A percentile compares a stretch with the other conserved stretches of the same genome.
Evolutionary conservation across 106 monocot genomes (phyloP).

Genomic region (Allium cepa): DNA sequence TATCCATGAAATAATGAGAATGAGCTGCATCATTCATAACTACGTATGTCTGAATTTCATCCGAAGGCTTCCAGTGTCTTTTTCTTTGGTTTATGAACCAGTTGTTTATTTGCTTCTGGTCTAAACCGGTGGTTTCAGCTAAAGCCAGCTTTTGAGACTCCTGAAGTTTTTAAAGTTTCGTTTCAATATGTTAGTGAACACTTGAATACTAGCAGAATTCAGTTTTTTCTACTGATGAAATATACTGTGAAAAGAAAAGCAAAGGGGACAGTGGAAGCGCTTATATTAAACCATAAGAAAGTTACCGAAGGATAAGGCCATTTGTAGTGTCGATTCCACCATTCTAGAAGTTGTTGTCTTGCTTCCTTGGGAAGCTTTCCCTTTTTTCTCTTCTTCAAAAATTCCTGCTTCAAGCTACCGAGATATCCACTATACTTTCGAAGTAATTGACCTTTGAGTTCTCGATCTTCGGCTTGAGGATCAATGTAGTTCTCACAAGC

Average conservation of each 20-base stretch:
- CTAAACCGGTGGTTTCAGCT: conserved; percentile 24
- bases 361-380: conserved; percentile 75
- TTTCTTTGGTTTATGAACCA: conserved; percentile 40
- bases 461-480: conserved; percentile 45
- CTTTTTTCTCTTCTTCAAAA: conserved; percentile 67
- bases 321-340: conserved; percentile 77
- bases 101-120: conserved; percentile 27
- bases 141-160: conserved; percentile 9
- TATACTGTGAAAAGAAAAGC: no score
- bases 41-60: conserved; percentile 25
- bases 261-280: no score
- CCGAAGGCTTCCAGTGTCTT: conserved; percentile 33
- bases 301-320: conserved; percentile 79
- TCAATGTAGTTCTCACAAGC: conserved; percentile 42
- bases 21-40: conserved; percentile 23
- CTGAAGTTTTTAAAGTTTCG: neutral
- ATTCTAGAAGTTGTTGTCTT: conserved; percentile 56
- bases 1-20: conserved; percentile 22
- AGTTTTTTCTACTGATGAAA: no score
- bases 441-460: conserved; percentile 58
- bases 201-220: no score
- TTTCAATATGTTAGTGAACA: no score
- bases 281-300: no score
- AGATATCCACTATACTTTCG: conserved; percentile 66
- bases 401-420: conserved; percentile 52